These are phyloP conservation scores for Calonectria pteridis DNA, from an alignment of 2,329 filamentous ascomycete genomes.

Conservation along the genomic window DNA sequence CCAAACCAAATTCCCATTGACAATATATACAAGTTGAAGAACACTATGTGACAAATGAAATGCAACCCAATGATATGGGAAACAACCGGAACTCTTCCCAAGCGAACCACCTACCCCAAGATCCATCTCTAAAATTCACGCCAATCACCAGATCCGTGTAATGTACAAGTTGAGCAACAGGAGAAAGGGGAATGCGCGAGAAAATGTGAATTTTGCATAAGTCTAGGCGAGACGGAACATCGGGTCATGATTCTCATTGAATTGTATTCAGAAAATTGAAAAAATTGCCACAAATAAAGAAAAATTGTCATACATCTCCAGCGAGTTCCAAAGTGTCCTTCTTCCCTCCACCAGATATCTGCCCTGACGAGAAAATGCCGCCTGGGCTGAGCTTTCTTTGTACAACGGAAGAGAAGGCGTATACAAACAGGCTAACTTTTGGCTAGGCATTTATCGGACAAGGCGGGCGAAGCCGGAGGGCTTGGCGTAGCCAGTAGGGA, in stretches of 20 bases:
- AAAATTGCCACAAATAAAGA: slow-evolving; percentile 23
- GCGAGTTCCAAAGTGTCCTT: slow-evolving; percentile 29
- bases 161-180: slow-evolving; percentile 6
- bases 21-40: slow-evolving; percentile 36
- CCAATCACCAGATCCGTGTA: neutral
- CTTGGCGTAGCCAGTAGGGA: slow-evolving; percentile 47
- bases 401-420: slow-evolving; percentile 38
- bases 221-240: slow-evolving; percentile 38
- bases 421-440: slow-evolving; percentile 28
- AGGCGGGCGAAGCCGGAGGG: slow-evolving; percentile 53
- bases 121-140: slow-evolving; percentile 33
- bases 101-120: slow-evolving; percentile 27
- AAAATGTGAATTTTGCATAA: slow-evolving; percentile 16
- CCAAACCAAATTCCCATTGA: slow-evolving; percentile 36
- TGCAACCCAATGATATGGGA: slow-evolving; percentile 30
- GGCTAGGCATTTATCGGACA: slow-evolving; percentile 45
- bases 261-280: slow-evolving; percentile 43
- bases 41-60: slow-evolving; percentile 28
- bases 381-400: slow-evolving; percentile 40
- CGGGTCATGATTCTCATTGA: slow-evolving; percentile 47
- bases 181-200: slow-evolving; percentile 21
- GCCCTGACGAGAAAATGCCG: slow-evolving; percentile 30
- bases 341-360: slow-evolving; percentile 38
- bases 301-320: slow-evolving; percentile 44
- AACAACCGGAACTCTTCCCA: slow-evolving; percentile 16